Evolutionary conservation across 108 stramenopile genomes (phyloP), one percentile per base, ranked within the genome.

Genomic region (Stephanodiscus minutulus): DNA sequence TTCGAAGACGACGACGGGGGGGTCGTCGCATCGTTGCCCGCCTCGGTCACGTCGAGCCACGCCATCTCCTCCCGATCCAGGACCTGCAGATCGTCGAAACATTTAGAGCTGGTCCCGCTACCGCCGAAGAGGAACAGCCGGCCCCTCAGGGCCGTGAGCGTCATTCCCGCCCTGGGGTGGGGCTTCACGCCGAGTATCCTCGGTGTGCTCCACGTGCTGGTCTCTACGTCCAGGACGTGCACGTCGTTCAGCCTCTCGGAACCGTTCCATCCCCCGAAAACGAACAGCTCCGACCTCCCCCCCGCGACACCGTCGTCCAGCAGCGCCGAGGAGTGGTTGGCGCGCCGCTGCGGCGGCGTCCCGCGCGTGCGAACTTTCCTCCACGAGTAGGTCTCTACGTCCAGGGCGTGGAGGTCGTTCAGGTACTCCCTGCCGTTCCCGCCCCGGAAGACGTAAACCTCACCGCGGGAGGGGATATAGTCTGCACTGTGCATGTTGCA

Each of bases 401-500:
- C 58, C 12, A 96, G 77, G n/a, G 92, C 92, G 73, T 77, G 76
- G 17, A 77, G 35, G 39, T 77, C 76, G 27, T 68, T 76, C 27
- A 76, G 61, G 64, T 77, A 77, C 27, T 77, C 76, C 4, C 76
- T 54, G 11, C 97, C 97, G 66, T 97, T 93, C 3, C 96, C 94
- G 20, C 96, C 95, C 9, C 97, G 83, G 65, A 98, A 98, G 7
- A 98, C 95, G 64, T 89, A 94, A 17, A 96, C 86, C 64, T 92
- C 87, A 9, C 76, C 62, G 31, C 64, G 62, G 31, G 73, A 31
- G 6, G 87, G 76, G 3, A 96, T 83, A 52, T 74, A 98, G 67
- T 98, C 97, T 0, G 94, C 93, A 0, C 90, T 91, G 80, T 98
- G 97, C 97, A 98, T 98, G 72, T 98, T 98, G 82, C 97, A 98